Evolutionary conservation across 768 basidiomycete species (phyloP).

Genomic region (Serendipita sp.): DNA sequence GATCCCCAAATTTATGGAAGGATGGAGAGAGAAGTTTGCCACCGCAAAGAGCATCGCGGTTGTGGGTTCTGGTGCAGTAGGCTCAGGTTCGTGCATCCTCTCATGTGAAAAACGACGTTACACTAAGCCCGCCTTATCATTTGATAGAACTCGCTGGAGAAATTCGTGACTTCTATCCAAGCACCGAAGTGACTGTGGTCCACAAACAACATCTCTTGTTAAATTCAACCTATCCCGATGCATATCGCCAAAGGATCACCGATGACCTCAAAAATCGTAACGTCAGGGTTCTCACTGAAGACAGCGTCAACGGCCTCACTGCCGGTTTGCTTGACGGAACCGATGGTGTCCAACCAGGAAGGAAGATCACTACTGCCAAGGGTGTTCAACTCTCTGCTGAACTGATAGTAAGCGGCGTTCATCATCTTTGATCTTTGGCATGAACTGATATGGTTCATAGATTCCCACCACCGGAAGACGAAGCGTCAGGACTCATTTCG

Average conservation of each 20-base stretch:
- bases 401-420: constrained; percentile 11
- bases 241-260: constrained; percentile 10
- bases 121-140: too few species aligned
- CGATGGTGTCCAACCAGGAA: neutral
- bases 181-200: constrained; percentile 12
- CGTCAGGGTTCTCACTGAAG: constrained; percentile 10
- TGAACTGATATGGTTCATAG: constrained; percentile 7
- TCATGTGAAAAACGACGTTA: too few species aligned
- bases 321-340: neutral
- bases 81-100: neutral
- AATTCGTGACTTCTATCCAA: constrained; percentile 11
- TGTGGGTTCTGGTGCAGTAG: constrained; percentile 13
- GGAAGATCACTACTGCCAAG: constrained; percentile 12
- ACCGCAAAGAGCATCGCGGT: constrained; percentile 10
- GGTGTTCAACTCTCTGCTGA: constrained; percentile 13
- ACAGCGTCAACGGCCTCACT: constrained; percentile 9
- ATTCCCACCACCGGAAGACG: constrained; percentile 7
- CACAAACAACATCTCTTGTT: constrained; percentile 8
- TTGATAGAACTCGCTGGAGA: constrained; percentile 11
- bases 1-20: neutral
- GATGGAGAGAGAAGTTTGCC: constrained; percentile 11
- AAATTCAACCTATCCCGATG: constrained; percentile 13
- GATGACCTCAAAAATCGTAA: constrained; percentile 8
- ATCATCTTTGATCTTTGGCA: constrained; percentile 9
- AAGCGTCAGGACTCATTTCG: constrained; percentile 5